phyloP scores from a whole-genome alignment of 176 grass and related monocot species.

The Hsuehochloa calcarea region DNA sequence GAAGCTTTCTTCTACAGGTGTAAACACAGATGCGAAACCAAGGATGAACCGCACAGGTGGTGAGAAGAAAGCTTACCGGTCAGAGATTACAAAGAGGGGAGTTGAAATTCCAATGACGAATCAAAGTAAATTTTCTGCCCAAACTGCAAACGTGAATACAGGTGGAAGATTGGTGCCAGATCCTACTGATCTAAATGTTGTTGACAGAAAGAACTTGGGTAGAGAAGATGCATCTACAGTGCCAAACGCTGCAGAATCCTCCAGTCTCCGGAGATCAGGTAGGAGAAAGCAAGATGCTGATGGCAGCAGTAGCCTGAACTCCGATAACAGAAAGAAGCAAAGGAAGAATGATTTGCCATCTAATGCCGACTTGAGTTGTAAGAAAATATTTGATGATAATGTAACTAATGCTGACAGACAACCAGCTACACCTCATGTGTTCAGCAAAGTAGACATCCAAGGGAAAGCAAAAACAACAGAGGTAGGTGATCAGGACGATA shows the following conservation, averaged over 20 bases:
- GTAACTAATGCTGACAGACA: constrained; percentile 10
- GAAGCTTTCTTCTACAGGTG: constrained; percentile 38
- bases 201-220: constrained; percentile 24
- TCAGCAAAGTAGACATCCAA: constrained; percentile 33
- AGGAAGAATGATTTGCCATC: constrained; percentile 31
- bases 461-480: constrained; percentile 31
- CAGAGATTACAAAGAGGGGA: background rate
- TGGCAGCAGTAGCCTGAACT: constrained; percentile 18
- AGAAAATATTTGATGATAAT: constrained; percentile 26
- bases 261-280: constrained; percentile 36
- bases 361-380: constrained; percentile 20
- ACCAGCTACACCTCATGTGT: constrained; percentile 28
- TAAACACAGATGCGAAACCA: constrained; percentile 14
- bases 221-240: constrained; percentile 20
- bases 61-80: constrained; percentile 19
- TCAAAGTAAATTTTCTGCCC: constrained; percentile 16
- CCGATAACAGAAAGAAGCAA: constrained; percentile 34
- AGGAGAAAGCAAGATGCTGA: constrained; percentile 34
- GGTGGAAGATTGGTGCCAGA: constrained; percentile 11
- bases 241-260: constrained; percentile 20
- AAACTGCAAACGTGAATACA: constrained; percentile 22
- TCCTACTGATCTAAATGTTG: constrained; percentile 1
- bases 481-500: constrained; percentile 25
- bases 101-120: background rate
- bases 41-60: background rate